phyloP scores from a whole-genome alignment of 805 yeast genomes.

The Spathaspora gorwiae region DNA sequence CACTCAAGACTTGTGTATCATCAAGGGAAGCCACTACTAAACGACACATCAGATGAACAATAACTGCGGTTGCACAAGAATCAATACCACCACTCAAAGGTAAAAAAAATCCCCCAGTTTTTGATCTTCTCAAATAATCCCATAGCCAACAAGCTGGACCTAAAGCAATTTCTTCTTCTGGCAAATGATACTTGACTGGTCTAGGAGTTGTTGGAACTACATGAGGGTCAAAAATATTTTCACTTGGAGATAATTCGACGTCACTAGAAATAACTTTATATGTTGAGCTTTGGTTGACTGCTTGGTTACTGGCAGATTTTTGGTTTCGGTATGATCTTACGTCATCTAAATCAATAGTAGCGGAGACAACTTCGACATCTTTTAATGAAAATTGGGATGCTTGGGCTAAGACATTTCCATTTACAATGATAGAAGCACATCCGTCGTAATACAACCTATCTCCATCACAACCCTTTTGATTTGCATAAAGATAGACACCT shows the following conservation, averaged over 20 bases:
- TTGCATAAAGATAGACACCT: conserved; percentile 88
- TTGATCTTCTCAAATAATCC: conserved; percentile 93
- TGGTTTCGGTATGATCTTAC: conserved; percentile 78
- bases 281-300: conserved; percentile 39
- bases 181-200: conserved; percentile 61
- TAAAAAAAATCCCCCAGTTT: conserved; percentile 84
- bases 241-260: conserved; percentile 60
- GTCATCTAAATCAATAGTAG: conserved; percentile 89
- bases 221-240: conserved; percentile 54
- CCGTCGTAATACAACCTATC: conserved; percentile 97
- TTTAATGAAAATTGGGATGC: conserved; percentile 84
- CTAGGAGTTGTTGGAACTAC: conserved; percentile 53
- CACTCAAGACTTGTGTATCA: conserved; percentile 67
- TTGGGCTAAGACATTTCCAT: conserved; percentile 89
- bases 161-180: conserved; percentile 94
- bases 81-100: conserved; percentile 98
- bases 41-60: conserved; percentile 91
- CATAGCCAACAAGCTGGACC: conserved; percentile 99
- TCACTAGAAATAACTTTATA: conserved; percentile 59
- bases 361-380: conserved; percentile 94
- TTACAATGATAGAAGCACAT: conserved; percentile 88
- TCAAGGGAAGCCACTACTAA: conserved; percentile 67
- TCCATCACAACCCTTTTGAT: conserved; percentile 98
- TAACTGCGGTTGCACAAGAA: conserved; percentile 94
- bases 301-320: conserved; percentile 75